Conservation (phyloP, 768 basidiomycete species). For the Tubosaeta sp. region DNA sequence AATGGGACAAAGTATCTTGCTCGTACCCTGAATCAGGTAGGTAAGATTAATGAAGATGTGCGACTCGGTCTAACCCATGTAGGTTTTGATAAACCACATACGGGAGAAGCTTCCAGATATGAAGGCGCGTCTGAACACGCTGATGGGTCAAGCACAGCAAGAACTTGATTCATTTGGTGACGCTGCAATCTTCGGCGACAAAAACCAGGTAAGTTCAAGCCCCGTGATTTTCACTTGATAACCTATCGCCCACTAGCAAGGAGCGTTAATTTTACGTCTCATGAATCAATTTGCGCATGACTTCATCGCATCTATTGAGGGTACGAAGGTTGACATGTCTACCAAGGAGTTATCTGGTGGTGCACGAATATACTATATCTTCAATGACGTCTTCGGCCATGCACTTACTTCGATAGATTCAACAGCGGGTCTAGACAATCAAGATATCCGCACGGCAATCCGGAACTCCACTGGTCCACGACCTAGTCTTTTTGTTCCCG, state of each 20-base stretch:
- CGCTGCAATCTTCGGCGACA: constrained; percentile 85
- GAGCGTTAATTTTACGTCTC: constrained; percentile 83
- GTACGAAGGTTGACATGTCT: constrained; percentile 92
- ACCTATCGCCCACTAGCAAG: constrained; percentile 50
- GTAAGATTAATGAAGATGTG: constrained; percentile 14
- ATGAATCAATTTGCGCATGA: constrained; percentile 99
- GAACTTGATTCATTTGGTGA: constrained; percentile 97
- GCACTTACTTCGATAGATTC: constrained; percentile 89
- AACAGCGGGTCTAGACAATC: constrained; percentile 83
- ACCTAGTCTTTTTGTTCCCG: constrained; percentile 95
- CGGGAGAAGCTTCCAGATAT: constrained; percentile 98
- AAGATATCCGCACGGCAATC: constrained; percentile 97
- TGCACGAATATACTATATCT: constrained; percentile 98
- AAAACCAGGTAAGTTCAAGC: constrained; percentile 57
- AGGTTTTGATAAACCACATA: constrained; percentile 96
- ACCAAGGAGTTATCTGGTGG: constrained; percentile 98
- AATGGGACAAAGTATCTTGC: constrained; percentile 96
- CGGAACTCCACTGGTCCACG: constrained; percentile 97
- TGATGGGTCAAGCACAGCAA: constrained; percentile 99
- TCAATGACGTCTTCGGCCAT: constrained; percentile 95
- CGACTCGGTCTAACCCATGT: background rate
- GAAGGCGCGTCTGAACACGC: constrained; percentile 95
- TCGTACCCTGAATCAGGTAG: constrained; percentile 88
- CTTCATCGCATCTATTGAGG: constrained; percentile 95
- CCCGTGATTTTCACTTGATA: constrained; percentile 2